phyloP scores from a whole-genome alignment of 2,329 filamentous ascomycete genomes.

The Dactylellina parvicollis region DNA sequence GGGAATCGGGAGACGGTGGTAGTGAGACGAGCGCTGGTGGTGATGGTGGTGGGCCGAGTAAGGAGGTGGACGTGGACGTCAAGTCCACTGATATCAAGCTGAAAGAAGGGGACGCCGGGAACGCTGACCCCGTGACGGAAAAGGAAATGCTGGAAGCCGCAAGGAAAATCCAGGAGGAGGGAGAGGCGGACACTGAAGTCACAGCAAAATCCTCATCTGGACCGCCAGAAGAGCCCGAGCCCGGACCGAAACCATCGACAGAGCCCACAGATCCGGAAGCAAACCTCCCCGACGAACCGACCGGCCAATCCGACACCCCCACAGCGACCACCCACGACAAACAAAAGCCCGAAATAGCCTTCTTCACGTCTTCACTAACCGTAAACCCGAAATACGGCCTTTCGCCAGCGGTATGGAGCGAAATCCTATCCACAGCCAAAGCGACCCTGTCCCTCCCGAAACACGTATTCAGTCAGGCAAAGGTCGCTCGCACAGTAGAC shows the following conservation, averaged over 20 bases:
- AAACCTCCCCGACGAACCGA: neutral
- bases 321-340: neutral
- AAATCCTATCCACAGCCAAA: conserved; percentile 66
- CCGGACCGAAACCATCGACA: conserved; percentile 2
- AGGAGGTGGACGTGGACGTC: conserved; percentile 36
- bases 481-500: conserved; percentile 65
- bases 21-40: conserved; percentile 27
- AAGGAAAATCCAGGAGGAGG: neutral
- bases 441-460: conserved; percentile 65
- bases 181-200: neutral
- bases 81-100: conserved; percentile 6
- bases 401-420: conserved; percentile 63
- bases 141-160: conserved; percentile 11
- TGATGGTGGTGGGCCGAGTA: conserved; percentile 42
- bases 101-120: conserved; percentile 3
- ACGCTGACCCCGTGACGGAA: conserved; percentile 53
- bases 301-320: neutral
- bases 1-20: conserved; percentile 49
- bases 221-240: neutral
- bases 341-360: conserved; percentile 44
- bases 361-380: conserved; percentile 32
- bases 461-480: conserved; percentile 61
- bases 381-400: conserved; percentile 61
- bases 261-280: conserved; percentile 23
- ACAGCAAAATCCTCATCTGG: neutral